A percentile compares a stretch with the other conserved stretches of the same genome.
These are phyloP conservation scores for Galerina marginata DNA, from an alignment of 768 basidiomycete genomes.

Conservation along the genomic window DNA sequence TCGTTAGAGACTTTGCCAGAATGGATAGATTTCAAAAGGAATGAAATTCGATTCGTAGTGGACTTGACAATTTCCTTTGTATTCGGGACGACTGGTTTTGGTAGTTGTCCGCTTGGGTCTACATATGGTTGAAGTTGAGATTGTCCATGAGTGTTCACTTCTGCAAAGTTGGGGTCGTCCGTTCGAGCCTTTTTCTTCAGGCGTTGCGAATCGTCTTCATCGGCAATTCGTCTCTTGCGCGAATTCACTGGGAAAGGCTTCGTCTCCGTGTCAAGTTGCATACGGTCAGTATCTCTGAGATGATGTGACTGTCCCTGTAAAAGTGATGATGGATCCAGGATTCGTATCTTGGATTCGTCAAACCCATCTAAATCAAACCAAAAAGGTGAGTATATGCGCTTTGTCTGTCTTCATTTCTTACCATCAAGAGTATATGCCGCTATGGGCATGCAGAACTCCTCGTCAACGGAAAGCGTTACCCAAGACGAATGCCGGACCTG, in stretches of 20 bases:
- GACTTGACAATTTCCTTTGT: background rate
- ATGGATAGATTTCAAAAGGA: background rate
- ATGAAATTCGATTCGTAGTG: background rate
- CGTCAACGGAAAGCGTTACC: slow-evolving; percentile 38
- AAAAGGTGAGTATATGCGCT: slow-evolving; percentile 24
- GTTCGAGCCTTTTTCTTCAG: slow-evolving; percentile 16
- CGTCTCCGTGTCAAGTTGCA: background rate
- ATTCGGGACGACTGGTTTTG: background rate
- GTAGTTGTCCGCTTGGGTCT: background rate
- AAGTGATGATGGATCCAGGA: slow-evolving; percentile 1
- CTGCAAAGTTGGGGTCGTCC: background rate
- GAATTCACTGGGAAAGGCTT: background rate
- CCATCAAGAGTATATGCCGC: slow-evolving; percentile 43
- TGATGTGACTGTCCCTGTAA: background rate
- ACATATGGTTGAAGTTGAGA: no score
- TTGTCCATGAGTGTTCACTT: no score
- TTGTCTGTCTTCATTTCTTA: slow-evolving; percentile 14
- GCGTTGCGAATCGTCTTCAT: background rate
- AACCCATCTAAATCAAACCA: slow-evolving; percentile 21
- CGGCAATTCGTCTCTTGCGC: slow-evolving; percentile 13
- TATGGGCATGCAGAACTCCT: slow-evolving; percentile 42
- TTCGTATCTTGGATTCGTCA: slow-evolving; percentile 20
- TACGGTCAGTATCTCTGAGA: background rate
- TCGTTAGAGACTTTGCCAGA: slow-evolving; percentile 2
- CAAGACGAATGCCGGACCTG: slow-evolving; percentile 45